Evolutionary conservation across 1,139 yeast genomes (phyloP).

Genomic region (Pichia sp.): DNA sequence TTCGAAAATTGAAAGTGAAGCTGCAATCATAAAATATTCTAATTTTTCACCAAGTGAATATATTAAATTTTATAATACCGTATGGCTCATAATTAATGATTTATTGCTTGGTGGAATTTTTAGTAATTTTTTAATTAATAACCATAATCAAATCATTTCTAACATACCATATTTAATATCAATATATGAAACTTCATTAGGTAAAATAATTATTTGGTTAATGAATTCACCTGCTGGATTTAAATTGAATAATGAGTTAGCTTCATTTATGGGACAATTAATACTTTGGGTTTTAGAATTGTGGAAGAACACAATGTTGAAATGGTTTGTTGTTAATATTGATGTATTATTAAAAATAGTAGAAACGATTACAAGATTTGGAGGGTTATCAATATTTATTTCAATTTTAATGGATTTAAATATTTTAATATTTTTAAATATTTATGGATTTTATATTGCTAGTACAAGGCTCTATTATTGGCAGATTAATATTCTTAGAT

Average conservation of each 20-base stretch:
- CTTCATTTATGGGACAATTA: conserved; percentile 79
- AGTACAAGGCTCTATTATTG: conserved; percentile 73
- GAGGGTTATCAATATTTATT: conserved; percentile 65
- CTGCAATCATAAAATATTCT: conserved; percentile 29
- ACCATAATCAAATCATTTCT: conserved; percentile 34
- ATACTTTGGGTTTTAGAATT: conserved; percentile 78
- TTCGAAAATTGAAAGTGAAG: conserved; percentile 25
- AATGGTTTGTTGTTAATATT: conserved; percentile 20
- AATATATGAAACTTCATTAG: conserved; percentile 35
- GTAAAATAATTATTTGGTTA: conserved; percentile 59
- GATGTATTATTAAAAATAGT: conserved; percentile 28
- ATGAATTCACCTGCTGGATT: conserved; percentile 93
- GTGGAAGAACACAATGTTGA: conserved; percentile 42
- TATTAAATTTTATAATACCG: conserved; percentile 77
- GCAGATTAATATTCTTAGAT: conserved; percentile 61
- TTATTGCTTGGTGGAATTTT: conserved; percentile 64
- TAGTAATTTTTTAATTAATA: conserved; percentile 44
- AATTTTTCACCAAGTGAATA: conserved; percentile 57
- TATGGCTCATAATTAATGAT: conserved; percentile 87
- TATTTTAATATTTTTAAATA: conserved; percentile 61
- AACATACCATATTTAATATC: conserved; percentile 5
- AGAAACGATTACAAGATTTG: conserved; percentile 39
- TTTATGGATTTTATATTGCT: conserved; percentile 70
- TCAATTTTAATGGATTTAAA: conserved; percentile 62
- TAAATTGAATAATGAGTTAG: conserved; percentile 81